Evolutionary conservation across 345 rosid species (phyloP), one percentile per base, ranked within the genome.

Genomic region (Turnera subulata): DNA sequence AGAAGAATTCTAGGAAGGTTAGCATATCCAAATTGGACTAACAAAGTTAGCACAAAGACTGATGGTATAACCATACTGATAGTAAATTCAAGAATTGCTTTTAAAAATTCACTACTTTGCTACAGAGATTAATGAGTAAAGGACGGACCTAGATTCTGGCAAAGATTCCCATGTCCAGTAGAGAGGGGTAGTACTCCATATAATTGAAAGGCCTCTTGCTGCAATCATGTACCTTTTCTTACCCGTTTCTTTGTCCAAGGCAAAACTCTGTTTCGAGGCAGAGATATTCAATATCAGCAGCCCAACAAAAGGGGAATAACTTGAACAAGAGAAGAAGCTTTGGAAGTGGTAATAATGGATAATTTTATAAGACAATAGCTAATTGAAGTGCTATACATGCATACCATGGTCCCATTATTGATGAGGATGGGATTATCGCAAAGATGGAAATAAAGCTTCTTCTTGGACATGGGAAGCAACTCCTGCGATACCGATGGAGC

Each of bases 221-320:
- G 46, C 64, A 19, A 60, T 50, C 64, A 60, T 60, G 56, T 60
- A 60, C n/a, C 56, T 38, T 17, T 50, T 60, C 35, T 50, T 50
- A 48, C 64, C 64, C n/a, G 37, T 50, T 6, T 50, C 19, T 18
- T 37, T 60, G 10, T 60, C 64, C 38, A 49, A 24, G 22, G 47
- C 6, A 39, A 60, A 50, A 50, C 64, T 60, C 64, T 60, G 48
- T 39, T 1, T 35, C 3, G 25, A 47, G n/a, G n/a, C n/a, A 25
- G 32, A 11, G 7, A 14, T 8, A 33, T 12, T 11, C 11, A 10
- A 42, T 42, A 42, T 11, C n/a, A 16, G 45, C 45, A 11, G n/a
- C n/a, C n/a, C n/a, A 42, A 42, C 5, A 11, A 13, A 15, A 42
- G 4, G n/a, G 16, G 16, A 4, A 11, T 0, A 42, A 16, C 14